phyloP scores from a whole-genome alignment of 371 early-diverging fungal species.

The Dinochytrium kinnereticum region DNA sequence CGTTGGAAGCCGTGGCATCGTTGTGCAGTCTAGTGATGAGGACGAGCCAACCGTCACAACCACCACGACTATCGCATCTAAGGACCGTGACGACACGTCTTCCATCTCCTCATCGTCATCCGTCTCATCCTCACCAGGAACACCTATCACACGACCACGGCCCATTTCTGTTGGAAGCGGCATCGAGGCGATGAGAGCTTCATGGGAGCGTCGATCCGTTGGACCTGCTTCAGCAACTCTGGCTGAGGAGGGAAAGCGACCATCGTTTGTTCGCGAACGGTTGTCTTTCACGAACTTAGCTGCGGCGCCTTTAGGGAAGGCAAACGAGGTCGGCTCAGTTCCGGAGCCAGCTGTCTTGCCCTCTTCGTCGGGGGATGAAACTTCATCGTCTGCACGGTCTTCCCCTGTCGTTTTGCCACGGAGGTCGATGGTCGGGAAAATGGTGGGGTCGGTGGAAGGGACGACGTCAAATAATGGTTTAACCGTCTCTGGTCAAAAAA shows the following conservation, averaged over 20 bases:
- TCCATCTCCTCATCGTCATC: conserved; percentile 3
- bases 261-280: not conserved
- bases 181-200: not conserved
- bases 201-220: not conserved
- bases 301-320: not conserved
- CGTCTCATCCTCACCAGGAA: not conserved
- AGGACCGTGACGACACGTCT: conserved; percentile 1
- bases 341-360: not conserved
- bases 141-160: not conserved
- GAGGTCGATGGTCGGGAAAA: no score
- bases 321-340: not conserved
- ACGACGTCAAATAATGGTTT: no score
- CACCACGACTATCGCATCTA: no score
- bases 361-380: no score
- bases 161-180: not conserved
- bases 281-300: not conserved
- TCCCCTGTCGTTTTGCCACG: no score
- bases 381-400: no score
- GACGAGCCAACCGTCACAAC: no score
- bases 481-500: no score
- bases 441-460: no score
- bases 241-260: not conserved
- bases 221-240: no score
- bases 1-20: conserved; percentile 7
- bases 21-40: not conserved